Base-by-base conservation (phyloP, 768 basidiomycete species). In the Scleroderma bovista region DNA sequence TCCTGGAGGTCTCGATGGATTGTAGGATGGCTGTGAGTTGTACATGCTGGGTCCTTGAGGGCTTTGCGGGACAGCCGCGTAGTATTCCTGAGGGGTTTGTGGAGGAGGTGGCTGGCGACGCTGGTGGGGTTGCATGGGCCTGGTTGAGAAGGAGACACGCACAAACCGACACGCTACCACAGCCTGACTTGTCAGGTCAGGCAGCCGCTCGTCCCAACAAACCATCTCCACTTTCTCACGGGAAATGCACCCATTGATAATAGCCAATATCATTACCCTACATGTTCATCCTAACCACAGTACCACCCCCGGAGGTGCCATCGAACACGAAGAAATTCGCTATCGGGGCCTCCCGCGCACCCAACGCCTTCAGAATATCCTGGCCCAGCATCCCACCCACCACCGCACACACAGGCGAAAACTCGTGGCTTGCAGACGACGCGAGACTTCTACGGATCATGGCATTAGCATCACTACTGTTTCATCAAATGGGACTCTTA, bases 371-470 rank as follows among this genome's bases (percentile, higher is more conserved):
- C 36, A 99, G 74, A 46, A 97, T 86, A 64, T 99, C 96, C 66
- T 98, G 96, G 1, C 85, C 94, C 13, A 98, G 72, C 70, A 98
- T 80, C 20, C 96, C 96, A 23, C 96, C 96, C 34, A 99, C 76
- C 32, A 99, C 88, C 1, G 96, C 96, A 63, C 93, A 91, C 1
- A 93, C 84, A 0, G 96, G 93, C 0, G 93, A 86, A 70, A 97
- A 91, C 63, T 95, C 93, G 64, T 87, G 83, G 17, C 71, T 68
- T 7, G 90, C 85, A n/a, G 86, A 72, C 55, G 93, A 96, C 57
- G 20, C 26, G 41, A 44, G 15, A 26, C 20, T 23, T 43, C 41
- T 43, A 26, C 24, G 15, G 12, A 44, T 20, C 42, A 29, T 45
- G 49, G n/a, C 52, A 60, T 53, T 33, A 61, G 32, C 43, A 40